Percentiles rank a stretch among this genome's conserved stretches.
Conservation (phyloP, 1,284 basidiomycete genomes). For the Agroathelia rolfsii region DNA sequence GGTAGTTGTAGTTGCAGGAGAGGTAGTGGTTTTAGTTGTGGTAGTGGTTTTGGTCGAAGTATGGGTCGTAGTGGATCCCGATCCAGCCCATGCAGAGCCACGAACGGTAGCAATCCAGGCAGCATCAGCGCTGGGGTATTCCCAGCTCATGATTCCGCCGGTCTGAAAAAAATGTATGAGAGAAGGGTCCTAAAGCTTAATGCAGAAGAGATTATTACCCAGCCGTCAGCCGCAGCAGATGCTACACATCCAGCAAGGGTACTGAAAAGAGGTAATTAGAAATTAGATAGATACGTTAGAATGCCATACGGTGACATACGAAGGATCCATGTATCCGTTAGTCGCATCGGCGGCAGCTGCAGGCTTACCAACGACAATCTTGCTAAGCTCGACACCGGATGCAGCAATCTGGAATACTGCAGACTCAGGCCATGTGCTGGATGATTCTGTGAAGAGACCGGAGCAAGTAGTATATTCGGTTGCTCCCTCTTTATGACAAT, state of each 20-base stretch:
- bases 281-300: no score
- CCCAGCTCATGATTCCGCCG: constrained; percentile 41
- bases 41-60: no score
- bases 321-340: constrained; percentile 35
- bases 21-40: no score
- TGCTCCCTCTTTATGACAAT: constrained; percentile 26
- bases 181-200: constrained; percentile 1
- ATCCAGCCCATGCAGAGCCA: no score
- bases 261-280: no score
- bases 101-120: constrained; percentile 18
- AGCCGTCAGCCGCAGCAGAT: constrained; percentile 32
- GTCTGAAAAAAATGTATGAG: constrained; percentile 16
- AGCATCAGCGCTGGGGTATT: constrained; percentile 17
- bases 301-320: no score
- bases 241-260: constrained; percentile 33
- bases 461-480: constrained; percentile 35
- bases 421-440: constrained; percentile 30
- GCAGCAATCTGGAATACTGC: constrained; percentile 38
- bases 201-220: constrained; percentile 25
- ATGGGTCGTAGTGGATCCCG: no score
- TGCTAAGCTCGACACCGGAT: constrained; percentile 28
- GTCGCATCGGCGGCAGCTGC: constrained; percentile 28
- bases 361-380: constrained; percentile 46
- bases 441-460: constrained; percentile 31
- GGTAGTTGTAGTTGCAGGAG: no score